Conservation (phyloP, 2,329 filamentous ascomycete genomes). For the Epichloe sibirici region DNA sequence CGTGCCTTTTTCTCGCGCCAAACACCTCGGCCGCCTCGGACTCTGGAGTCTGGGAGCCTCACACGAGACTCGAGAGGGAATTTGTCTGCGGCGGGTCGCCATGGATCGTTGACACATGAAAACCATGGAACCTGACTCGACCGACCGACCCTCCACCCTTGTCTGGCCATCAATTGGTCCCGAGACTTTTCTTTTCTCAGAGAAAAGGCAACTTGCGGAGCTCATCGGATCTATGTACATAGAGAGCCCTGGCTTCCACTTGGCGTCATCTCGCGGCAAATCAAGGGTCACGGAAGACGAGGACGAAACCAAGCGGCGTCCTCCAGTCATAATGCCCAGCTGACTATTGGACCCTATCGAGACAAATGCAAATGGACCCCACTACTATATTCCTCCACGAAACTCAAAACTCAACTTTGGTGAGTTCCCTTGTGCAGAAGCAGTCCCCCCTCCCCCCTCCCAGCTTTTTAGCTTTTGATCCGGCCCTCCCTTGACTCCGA, state of each 20-base stretch:
- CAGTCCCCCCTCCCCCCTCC: background rate
- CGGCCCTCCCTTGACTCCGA: no score
- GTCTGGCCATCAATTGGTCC: background rate
- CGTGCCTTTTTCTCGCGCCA: background rate
- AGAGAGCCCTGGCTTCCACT: background rate
- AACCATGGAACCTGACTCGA: constrained; percentile 11
- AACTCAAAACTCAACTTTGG: background rate
- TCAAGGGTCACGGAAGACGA: background rate
- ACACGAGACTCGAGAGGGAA: background rate
- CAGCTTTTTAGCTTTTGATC: no score
- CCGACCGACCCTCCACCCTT: background rate
- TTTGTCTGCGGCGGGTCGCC: constrained; percentile 4
- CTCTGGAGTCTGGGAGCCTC: background rate
- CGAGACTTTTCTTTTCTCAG: background rate
- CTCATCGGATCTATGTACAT: background rate
- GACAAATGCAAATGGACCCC: background rate
- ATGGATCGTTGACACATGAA: constrained; percentile 10
- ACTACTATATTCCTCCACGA: constrained; percentile 5
- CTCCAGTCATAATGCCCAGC: background rate
- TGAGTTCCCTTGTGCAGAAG: background rate
- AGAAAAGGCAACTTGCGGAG: background rate
- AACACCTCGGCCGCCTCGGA: background rate
- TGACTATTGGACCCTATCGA: background rate
- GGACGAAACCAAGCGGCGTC: background rate
- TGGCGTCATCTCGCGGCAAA: background rate